Percentiles rank a stretch among this genome's conserved stretches.
These are phyloP conservation scores for Macrophomina pseudophaseolina DNA, from an alignment of 2,329 filamentous ascomycete species.

Conservation along the genomic window DNA sequence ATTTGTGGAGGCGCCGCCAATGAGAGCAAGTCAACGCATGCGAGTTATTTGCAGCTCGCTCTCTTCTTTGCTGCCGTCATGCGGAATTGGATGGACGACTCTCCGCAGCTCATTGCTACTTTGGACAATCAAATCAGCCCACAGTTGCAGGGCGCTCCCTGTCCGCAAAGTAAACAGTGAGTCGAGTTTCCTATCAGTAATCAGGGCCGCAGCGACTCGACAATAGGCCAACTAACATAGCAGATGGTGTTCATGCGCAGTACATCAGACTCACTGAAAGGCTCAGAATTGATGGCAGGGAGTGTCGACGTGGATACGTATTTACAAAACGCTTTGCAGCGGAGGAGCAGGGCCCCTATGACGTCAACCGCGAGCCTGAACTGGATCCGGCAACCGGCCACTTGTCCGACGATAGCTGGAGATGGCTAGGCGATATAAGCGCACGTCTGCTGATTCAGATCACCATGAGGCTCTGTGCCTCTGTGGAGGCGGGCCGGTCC, in stretches of 20 bases:
- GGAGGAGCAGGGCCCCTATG: not conserved
- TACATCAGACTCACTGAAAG: too few species aligned
- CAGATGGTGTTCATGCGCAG: too few species aligned
- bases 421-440: constrained; percentile 1
- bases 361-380: not conserved
- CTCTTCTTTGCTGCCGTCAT: not conserved
- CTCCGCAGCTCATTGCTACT: too few species aligned
- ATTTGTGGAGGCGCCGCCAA: not conserved
- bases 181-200: too few species aligned
- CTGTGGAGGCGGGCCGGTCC: constrained; percentile 18
- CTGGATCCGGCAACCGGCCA: not conserved
- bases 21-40: not conserved
- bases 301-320: too few species aligned
- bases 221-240: too few species aligned
- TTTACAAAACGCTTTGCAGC: too few species aligned
- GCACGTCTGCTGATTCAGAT: not conserved
- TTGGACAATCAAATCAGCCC: too few species aligned
- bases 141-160: too few species aligned
- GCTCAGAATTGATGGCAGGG: too few species aligned
- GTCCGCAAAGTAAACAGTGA: too few species aligned
- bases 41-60: not conserved
- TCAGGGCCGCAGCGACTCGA: too few species aligned
- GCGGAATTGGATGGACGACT: not conserved
- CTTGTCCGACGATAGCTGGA: not conserved
- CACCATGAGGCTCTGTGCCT: not conserved